These are phyloP conservation scores for Citrus maxima DNA, from an alignment of 345 rosid species.

Conservation along the genomic window DNA sequence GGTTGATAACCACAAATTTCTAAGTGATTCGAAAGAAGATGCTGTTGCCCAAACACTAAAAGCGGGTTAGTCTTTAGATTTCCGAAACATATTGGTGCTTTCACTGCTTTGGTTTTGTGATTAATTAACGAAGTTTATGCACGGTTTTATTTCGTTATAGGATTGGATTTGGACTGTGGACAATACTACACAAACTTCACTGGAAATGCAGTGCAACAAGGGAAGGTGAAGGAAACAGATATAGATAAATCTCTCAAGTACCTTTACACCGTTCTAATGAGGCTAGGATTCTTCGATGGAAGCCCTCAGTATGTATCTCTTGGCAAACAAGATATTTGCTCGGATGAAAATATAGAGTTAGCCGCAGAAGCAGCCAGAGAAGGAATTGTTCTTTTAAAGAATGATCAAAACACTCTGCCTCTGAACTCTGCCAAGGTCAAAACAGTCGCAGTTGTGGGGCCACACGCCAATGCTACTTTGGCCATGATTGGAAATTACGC, in stretches of 20 bases:
- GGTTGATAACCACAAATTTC: slow-evolving; percentile 42
- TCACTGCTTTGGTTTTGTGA: too few species aligned
- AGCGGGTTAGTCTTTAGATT: slow-evolving; percentile 28
- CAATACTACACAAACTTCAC: slow-evolving; percentile 28
- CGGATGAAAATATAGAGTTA: slow-evolving; percentile 29
- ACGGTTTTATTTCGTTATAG: too few species aligned
- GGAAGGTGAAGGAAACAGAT: slow-evolving; percentile 33
- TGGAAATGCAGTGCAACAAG: slow-evolving; percentile 37
- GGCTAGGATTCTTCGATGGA: slow-evolving; percentile 66
- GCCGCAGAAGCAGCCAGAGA: slow-evolving; percentile 58
- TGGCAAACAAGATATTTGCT: slow-evolving; percentile 36
- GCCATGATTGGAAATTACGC: slow-evolving; percentile 67
- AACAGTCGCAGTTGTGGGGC: slow-evolving; percentile 48
- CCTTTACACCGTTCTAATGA: slow-evolving; percentile 49
- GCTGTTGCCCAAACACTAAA: slow-evolving; percentile 48
- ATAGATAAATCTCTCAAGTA: slow-evolving; percentile 29
- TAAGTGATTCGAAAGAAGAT: slow-evolving; percentile 43
- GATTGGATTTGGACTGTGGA: slow-evolving; percentile 74
- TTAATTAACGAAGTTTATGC: too few species aligned
- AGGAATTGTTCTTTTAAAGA: slow-evolving; percentile 59
- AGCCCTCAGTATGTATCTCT: slow-evolving; percentile 29
- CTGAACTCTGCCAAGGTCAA: background rate
- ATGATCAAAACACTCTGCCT: slow-evolving; percentile 34
- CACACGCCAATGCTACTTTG: slow-evolving; percentile 46
- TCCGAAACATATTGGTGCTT: too few species aligned